Evolutionary conservation across 768 basidiomycete species (phyloP), one percentile per base, ranked within the genome.

Genomic region (Fistulinella prunicolor): DNA sequence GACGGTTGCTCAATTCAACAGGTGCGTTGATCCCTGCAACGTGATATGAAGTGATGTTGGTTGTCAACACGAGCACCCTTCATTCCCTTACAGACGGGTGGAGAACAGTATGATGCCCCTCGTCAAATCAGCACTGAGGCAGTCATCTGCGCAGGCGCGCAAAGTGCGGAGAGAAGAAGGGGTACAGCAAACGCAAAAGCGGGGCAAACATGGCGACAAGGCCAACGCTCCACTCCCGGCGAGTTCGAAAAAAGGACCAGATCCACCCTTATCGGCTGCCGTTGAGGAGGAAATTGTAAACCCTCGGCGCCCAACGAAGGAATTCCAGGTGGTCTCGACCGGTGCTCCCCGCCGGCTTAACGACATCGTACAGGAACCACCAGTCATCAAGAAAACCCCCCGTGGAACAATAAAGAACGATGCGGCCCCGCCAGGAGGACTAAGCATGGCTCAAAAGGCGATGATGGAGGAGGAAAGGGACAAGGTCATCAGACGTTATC

Each of bases 401-500:
- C 77, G 81, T 19, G 74, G 78, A 23, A 75, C 67, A 12, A 56
- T 52, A 2, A 53, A 49, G 53, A 57, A 38, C 40, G 58, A 42
- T 42, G 49, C 58, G 59, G 49, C 69, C 73, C 58, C 60, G 53
- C 44, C 49, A 35, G 76, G 75, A 3, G 74, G 86, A 8, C 55
- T 90, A 24, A 85, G 83, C 23, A 82, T 89, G 78, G 81, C 84
- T 13, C 86, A 89, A 69, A 83, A 80, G 61, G 73, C 74, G 6
- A 81, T 87, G 81, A 81, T 92, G 79, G 86, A 86, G 58, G 72
- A 73, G 44, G 88, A 90, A 64, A 74, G 89, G 53, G 82, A 86
- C 56, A 82, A 77, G 50, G 86, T 70, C 19, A 83, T 92, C 50
- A 68, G 65, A 59, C 73, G 76, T 45, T 90, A 89, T 64, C 70